Base-by-base conservation (phyloP, 768 basidiomycete species). In the Boletus subcaerulescens region DNA sequence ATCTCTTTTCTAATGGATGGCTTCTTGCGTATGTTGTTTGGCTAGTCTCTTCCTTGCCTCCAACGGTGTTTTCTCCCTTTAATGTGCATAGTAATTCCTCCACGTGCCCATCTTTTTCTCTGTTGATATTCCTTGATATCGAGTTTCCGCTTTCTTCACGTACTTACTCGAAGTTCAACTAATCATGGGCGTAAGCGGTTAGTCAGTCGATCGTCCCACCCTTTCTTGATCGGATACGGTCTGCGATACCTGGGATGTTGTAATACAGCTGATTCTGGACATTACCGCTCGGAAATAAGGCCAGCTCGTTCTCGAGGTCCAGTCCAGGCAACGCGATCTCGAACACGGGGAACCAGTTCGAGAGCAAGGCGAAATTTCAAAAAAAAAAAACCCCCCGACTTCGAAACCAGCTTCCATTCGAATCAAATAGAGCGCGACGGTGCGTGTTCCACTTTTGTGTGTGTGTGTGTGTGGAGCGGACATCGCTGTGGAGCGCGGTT, bases 241-340 rank as follows among this genome's bases (percentile, higher is more conserved):
- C 66, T 68, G 70, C 66, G 58, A 70, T 70, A 72, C 69, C 69
- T 70, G 70, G 64, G 56, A 66, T 72, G 68, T 71, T 70, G 70
- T 70, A 70, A 68, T 70, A 70, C 66, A 72, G 50, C 58, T 59
- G 58, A 60, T 64, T 64, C 60, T 68, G 68, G 70, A 71, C 62
- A 26, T 50, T 42, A 40, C 36, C 24, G 17, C 53, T 55, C 56
- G 62, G 59, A 63, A 64, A 64, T 61, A 32, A 51, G 40, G 24
- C 22, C 36, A 15, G 39, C 5, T 38, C 35, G 31, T 15, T 46
- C 32, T 5, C n/a, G 22, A 18, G 32, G 32, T 31, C 35, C 31
- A 18, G 26, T 20, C 40, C 26, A 54, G 41, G 40, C 49, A 53
- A 8, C 39, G 5, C 26, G 36, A 40, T 51, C 45, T 38, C 44